Evolutionary conservation across 176 grass and related monocot species (phyloP), one percentile per base, ranked within the genome.

Genomic region (Aegilops tauschii): DNA sequence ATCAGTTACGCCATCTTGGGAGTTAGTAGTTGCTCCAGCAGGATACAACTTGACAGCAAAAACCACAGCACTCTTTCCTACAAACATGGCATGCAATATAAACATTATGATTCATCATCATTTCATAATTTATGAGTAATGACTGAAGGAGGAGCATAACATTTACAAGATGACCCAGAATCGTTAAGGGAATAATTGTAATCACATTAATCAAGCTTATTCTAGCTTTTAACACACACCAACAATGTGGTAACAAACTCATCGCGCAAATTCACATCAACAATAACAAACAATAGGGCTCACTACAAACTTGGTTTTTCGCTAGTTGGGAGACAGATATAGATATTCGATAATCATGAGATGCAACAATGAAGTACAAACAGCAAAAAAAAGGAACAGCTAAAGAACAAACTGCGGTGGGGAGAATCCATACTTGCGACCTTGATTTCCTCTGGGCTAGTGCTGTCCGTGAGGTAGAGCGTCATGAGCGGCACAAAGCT

Each of bases 11-110:
- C 94, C 93, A 66, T 98, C 90, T 91, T 96, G 93, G 73, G 97
- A 98, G 88, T 98, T 98, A 8, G 97, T 98, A 54, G 94, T 98
- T 86, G 92, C 97, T 82, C 94, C 92, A 49, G 94, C 94, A 85
- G 97, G 97, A 87, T 98, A 96, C 44, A 98, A 34, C 85, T 98
- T 98, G 29, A 98, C 92, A 66, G 90, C 90, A 77, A 90, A 92
- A 49, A 98, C 84, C 6, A 89, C 80, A 56, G 94, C 97, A 47
- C 97, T 98, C 64, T 88, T 85, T 76, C 82, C 96, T 96, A 36
- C 44, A 80, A 83, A 42, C 42, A 87, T 20, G 81, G 3, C 29
- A 74, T 66, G 7, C 29, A 83, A 64, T 13, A 82, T 28, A 87
- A 87, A 67, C 6, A 81, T 81, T 37, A 83, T 5, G 27, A 82